Conservation (phyloP, 495 filamentous ascomycete species). For the Aspergillus cavernicola region DNA sequence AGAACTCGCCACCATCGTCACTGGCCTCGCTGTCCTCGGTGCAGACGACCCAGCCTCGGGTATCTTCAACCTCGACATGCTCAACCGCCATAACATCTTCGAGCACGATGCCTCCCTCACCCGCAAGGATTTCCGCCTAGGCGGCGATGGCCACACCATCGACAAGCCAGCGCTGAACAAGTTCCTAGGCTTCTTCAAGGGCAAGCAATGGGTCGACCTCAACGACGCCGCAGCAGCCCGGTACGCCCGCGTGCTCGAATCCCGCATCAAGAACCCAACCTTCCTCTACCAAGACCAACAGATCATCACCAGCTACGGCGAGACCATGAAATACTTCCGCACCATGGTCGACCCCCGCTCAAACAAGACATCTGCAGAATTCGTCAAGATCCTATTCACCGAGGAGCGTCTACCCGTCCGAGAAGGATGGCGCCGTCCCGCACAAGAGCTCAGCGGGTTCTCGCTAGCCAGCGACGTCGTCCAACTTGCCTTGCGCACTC, state of each 20-base stretch:
- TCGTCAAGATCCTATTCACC: background rate
- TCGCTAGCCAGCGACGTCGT: background rate
- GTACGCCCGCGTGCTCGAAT: background rate
- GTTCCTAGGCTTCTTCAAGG: background rate
- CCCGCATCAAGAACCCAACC: background rate
- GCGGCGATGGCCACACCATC: background rate
- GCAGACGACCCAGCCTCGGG: background rate
- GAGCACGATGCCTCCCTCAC: constrained; percentile 2
- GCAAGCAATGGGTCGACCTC: constrained; percentile 3
- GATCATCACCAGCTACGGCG: background rate
- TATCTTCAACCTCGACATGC: background rate
- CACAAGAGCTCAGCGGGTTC: background rate
- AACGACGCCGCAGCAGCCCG: constrained; percentile 3
- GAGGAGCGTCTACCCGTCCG: background rate
- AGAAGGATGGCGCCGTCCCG: background rate
- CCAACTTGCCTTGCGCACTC: background rate
- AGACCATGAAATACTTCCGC: constrained; percentile 3
- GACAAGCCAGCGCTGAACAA: background rate
- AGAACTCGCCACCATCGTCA: constrained; percentile 1
- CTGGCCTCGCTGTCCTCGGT: background rate
- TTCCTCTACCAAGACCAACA: background rate
- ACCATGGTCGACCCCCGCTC: constrained; percentile 2
- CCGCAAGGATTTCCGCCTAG: background rate
- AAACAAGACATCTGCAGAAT: background rate
- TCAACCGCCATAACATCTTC: constrained; percentile 1